These are phyloP conservation scores for Adansonia rubrostipa DNA, from an alignment of 441 rosid genomes.

Conservation along the genomic window DNA sequence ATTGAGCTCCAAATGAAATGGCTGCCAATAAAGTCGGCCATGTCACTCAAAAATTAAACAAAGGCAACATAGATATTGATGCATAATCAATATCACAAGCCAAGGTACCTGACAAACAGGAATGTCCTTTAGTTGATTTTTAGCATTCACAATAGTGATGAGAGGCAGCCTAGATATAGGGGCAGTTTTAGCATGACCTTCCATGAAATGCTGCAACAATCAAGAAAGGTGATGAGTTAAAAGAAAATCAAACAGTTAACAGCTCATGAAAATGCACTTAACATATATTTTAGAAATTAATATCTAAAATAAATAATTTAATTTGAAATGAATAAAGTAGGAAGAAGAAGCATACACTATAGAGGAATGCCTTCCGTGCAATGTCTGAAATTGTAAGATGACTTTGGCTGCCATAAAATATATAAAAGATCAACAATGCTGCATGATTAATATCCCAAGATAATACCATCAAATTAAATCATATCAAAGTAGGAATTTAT, in stretches of 20 bases:
- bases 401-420: slow-evolving; percentile 63
- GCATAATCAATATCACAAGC: slow-evolving; percentile 27
- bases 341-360: slow-evolving; percentile 71
- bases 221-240: slow-evolving; percentile 32
- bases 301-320: background rate
- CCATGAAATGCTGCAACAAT: slow-evolving; percentile 91
- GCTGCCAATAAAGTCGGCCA: slow-evolving; percentile 61
- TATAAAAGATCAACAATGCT: slow-evolving; percentile 17
- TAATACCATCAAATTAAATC: background rate
- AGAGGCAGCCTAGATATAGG: slow-evolving; percentile 97
- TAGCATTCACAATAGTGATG: slow-evolving; percentile 73
- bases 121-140: slow-evolving; percentile 78
- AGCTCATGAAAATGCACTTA: background rate
- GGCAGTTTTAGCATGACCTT: slow-evolving; percentile 95
- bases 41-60: slow-evolving; percentile 20
- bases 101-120: slow-evolving; percentile 87
- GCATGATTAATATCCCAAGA: background rate
- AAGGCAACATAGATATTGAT: slow-evolving; percentile 26
- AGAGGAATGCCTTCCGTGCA: slow-evolving; percentile 98
- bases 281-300: slow-evolving; percentile 1
- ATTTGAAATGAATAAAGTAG: background rate
- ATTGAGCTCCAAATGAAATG: slow-evolving; percentile 97
- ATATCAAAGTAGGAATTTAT: background rate
- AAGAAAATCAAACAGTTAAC: slow-evolving; percentile 15
- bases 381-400: slow-evolving; percentile 91